Percentiles rank a stretch among this genome's conserved stretches.
Conservation (phyloP, 2,329 filamentous ascomycete species). For the Sphaerulina musiva region DNA sequence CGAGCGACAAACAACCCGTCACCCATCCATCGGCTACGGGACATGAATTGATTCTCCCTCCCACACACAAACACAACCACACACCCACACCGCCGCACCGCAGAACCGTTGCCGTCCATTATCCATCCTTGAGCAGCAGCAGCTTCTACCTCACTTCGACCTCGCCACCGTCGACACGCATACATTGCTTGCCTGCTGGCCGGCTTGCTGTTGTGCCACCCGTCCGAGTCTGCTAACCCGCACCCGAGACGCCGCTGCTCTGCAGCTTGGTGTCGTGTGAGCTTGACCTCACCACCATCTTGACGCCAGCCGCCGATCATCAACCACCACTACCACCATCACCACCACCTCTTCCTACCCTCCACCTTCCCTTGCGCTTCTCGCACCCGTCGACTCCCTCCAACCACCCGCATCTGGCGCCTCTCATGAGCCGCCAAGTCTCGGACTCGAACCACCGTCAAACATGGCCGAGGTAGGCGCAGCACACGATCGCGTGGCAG, state of each 20-base stretch:
- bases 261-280: constrained; percentile 9
- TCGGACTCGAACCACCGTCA: constrained; percentile 13
- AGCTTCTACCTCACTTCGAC: background rate
- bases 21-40: no score
- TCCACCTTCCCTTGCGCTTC: background rate
- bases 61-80: no score
- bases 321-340: background rate
- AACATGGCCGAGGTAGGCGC: constrained; percentile 25
- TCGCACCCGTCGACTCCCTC: background rate
- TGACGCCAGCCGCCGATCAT: background rate
- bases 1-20: no score
- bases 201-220: background rate
- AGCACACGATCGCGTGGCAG: constrained; percentile 34
- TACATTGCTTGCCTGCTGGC: background rate
- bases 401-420: background rate
- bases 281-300: background rate
- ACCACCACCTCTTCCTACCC: background rate
- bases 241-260: background rate
- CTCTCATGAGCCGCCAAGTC: constrained; percentile 19
- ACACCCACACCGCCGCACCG: no score
- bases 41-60: no score
- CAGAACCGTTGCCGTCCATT: no score
- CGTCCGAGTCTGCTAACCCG: constrained; percentile 2
- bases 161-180: background rate
- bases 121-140: background rate